Percentiles rank a stretch among this genome's conserved stretches.
These are phyloP conservation scores for Coprinellus micaceus DNA, from an alignment of 768 basidiomycete genomes.

Conservation along the genomic window DNA sequence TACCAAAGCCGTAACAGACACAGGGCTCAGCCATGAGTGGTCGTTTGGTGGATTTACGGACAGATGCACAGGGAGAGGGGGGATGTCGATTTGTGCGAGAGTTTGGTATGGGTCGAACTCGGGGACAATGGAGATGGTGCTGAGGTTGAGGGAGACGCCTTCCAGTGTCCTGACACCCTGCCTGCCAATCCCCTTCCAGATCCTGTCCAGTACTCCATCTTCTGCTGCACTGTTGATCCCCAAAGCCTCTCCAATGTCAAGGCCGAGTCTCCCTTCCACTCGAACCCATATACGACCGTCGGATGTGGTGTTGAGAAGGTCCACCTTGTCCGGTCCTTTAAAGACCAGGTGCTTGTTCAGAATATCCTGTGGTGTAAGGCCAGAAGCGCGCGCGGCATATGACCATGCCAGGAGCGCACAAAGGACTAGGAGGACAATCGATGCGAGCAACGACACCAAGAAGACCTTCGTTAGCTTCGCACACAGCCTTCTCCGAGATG, in stretches of 20 bases:
- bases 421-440: conserved; percentile 40
- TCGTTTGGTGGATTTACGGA: conserved; percentile 49
- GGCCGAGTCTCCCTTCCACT: conserved; percentile 53
- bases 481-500: conserved; percentile 30
- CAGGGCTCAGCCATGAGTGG: conserved; percentile 52
- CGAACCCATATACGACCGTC: conserved; percentile 58
- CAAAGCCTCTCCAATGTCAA: conserved; percentile 63
- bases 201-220: conserved; percentile 40
- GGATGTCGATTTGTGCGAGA: conserved; percentile 46
- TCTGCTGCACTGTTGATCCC: conserved; percentile 47
- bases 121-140: conserved; percentile 47
- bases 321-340: conserved; percentile 56
- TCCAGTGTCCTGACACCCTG: conserved; percentile 60
- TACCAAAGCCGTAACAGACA: conserved; percentile 50
- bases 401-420: conserved; percentile 58
- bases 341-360: conserved; percentile 53
- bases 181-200: conserved; percentile 67
- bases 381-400: conserved; percentile 55
- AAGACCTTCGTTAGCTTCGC: conserved; percentile 49
- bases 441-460: conserved; percentile 49
- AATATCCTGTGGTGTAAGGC: conserved; percentile 54
- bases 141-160: conserved; percentile 52
- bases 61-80: conserved; percentile 54
- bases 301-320: conserved; percentile 58
- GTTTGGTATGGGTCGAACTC: conserved; percentile 33